These are phyloP conservation scores for Pneumocystis carinii DNA, from an alignment of 1,139 yeast genomes.

Conservation along the genomic window DNA sequence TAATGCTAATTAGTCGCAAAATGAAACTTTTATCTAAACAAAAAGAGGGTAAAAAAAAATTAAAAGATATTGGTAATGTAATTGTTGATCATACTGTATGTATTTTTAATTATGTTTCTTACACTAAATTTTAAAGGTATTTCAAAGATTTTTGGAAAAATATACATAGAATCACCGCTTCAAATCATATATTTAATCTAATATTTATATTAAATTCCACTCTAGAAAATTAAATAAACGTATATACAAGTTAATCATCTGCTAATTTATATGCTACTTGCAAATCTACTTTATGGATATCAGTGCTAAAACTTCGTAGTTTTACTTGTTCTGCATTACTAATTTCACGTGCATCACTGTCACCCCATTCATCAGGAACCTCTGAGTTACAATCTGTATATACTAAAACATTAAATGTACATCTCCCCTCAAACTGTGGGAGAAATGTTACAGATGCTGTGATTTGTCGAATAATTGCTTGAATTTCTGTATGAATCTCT, in stretches of 20 bases:
- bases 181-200: neutral
- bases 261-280: slow-evolving; percentile 17
- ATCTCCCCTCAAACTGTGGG: slow-evolving; percentile 53
- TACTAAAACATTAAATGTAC: slow-evolving; percentile 76
- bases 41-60: slow-evolving; percentile 79
- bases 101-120: neutral
- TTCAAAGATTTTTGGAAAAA: slow-evolving; percentile 1
- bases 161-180: neutral
- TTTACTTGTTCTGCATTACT: slow-evolving; percentile 50
- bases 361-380: slow-evolving; percentile 78
- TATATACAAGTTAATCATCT: neutral
- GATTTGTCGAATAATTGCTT: slow-evolving; percentile 73
- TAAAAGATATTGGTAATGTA: slow-evolving; percentile 70
- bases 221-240: neutral
- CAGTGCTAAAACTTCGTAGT: slow-evolving; percentile 55
- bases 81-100: slow-evolving; percentile 7
- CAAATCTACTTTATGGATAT: slow-evolving; percentile 48
- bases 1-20: slow-evolving; percentile 32
- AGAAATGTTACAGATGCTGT: slow-evolving; percentile 77
- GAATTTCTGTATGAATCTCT: slow-evolving; percentile 59
- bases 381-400: slow-evolving; percentile 61
- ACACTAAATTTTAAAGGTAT: slow-evolving; percentile 5
- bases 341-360: slow-evolving; percentile 50
- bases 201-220: neutral
- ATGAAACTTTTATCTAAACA: slow-evolving; percentile 79